Percentiles rank a stretch among this genome's conserved stretches.
These are phyloP conservation scores for Candida ortonii DNA, from an alignment of 805 yeast genomes.

Conservation along the genomic window DNA sequence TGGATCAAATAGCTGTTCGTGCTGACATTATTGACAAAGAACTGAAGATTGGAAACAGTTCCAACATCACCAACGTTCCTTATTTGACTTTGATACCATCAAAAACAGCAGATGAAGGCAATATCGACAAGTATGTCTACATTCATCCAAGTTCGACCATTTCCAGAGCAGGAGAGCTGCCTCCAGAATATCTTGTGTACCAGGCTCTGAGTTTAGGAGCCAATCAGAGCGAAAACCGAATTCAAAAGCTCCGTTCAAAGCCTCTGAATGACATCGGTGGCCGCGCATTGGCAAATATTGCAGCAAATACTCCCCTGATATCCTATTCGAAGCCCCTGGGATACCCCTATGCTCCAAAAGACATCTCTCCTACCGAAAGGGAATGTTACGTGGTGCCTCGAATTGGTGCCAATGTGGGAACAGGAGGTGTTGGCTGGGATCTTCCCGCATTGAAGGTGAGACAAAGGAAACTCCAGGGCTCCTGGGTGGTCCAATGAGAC, in stretches of 20 bases:
- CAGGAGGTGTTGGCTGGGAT: constrained; percentile 91
- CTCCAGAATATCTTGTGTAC: constrained; percentile 78
- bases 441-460: constrained; percentile 74
- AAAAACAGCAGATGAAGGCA: constrained; percentile 31
- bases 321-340: constrained; percentile 91
- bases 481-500: constrained; percentile 57
- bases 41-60: constrained; percentile 53
- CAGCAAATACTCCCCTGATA: constrained; percentile 65
- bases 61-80: constrained; percentile 59
- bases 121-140: constrained; percentile 57
- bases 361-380: constrained; percentile 60
- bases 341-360: constrained; percentile 81
- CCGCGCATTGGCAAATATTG: constrained; percentile 72
- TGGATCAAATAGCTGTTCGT: constrained; percentile 86
- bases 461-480: constrained; percentile 64
- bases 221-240: constrained; percentile 41
- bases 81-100: constrained; percentile 56
- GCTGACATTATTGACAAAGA: constrained; percentile 73
- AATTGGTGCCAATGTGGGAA: constrained; percentile 78
- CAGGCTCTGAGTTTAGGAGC: constrained; percentile 59
- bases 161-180: constrained; percentile 56
- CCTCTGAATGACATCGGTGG: constrained; percentile 76
- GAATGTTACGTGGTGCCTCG: constrained; percentile 91
- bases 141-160: constrained; percentile 79
- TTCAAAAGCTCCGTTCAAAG: constrained; percentile 57